Percentiles rank a stretch among this genome's conserved stretches.
Conservation (phyloP, 1,284 basidiomycete species). For the Apiotrichum sp. region DNA sequence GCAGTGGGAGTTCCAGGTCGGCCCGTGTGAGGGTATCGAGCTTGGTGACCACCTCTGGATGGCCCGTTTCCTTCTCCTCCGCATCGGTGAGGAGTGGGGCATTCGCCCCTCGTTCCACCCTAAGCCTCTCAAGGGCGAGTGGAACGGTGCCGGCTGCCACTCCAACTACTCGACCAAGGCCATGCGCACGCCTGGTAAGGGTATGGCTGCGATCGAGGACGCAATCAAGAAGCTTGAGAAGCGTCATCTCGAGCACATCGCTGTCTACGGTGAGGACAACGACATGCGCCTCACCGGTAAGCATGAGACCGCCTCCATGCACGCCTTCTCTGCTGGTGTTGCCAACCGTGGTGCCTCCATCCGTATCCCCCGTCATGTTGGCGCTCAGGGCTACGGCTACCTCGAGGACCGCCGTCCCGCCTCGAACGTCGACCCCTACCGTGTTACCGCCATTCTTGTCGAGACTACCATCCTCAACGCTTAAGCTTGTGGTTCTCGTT, state of each 20-base stretch:
- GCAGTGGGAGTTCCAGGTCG: constrained; percentile 99
- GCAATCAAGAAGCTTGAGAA: constrained; percentile 85
- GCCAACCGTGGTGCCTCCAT: constrained; percentile 94
- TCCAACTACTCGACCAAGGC: constrained; percentile 87
- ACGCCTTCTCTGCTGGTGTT: constrained; percentile 86
- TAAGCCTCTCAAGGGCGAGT: constrained; percentile 94
- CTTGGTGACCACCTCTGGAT: constrained; percentile 99
- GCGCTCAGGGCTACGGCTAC: constrained; percentile 88
- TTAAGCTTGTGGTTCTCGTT: neutral
- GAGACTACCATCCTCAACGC: constrained; percentile 65
- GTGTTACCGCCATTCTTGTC: constrained; percentile 70
- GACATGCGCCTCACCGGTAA: constrained; percentile 82
- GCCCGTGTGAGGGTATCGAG: constrained; percentile 92
- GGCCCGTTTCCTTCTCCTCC: constrained; percentile 85
- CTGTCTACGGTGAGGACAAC: constrained; percentile 95
- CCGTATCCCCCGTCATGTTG: constrained; percentile 67
- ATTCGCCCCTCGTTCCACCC: constrained; percentile 95
- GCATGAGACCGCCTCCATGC: constrained; percentile 96
- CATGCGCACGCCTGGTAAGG: constrained; percentile 82
- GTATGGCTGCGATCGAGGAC: constrained; percentile 87
- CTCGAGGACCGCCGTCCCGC: constrained; percentile 93
- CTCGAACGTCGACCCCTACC: constrained; percentile 93
- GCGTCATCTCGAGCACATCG: constrained; percentile 84
- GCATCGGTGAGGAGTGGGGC: constrained; percentile 97
- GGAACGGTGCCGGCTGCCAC: constrained; percentile 99